Conservation (phyloP, 768 basidiomycete genomes). For the Rhodotorula diobovata region DNA sequence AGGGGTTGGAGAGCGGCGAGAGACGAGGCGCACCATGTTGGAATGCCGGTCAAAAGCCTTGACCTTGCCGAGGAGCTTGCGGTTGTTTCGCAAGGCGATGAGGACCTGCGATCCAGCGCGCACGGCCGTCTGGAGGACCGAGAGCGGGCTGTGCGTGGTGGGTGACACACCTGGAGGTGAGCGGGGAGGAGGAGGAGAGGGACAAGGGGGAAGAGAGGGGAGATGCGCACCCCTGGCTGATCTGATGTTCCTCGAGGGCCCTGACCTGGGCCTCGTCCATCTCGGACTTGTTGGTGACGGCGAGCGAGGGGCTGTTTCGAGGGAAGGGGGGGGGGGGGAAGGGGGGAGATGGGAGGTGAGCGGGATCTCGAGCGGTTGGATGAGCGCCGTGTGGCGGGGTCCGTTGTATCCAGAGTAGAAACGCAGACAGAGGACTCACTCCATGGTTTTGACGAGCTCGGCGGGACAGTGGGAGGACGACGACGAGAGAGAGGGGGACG, state of each 20-base stretch:
- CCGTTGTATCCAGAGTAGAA: too few relatives aligned
- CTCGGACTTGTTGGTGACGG: slow-evolving; percentile 66
- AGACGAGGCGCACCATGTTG: slow-evolving; percentile 71
- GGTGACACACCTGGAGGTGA: not conserved
- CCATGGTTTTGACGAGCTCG: not conserved
- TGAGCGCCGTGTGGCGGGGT: too few relatives aligned
- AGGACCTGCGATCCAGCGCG: slow-evolving; percentile 96
- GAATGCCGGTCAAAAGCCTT: slow-evolving; percentile 99
- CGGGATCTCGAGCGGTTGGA: not conserved
- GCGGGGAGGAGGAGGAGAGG: not conserved
- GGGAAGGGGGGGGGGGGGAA: not conserved
- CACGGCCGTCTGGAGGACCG: slow-evolving; percentile 93
- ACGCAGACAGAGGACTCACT: not conserved
- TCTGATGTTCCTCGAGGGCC: slow-evolving; percentile 95
- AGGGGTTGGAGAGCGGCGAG: not conserved
- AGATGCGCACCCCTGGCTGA: slow-evolving; percentile 64
- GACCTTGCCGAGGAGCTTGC: slow-evolving; percentile 63
- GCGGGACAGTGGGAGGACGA: not conserved
- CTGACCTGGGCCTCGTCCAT: slow-evolving; percentile 94
- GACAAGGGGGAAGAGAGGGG: slow-evolving; percentile 27
- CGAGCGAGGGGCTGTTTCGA: slow-evolving; percentile 13
- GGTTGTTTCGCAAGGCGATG: slow-evolving; percentile 95
- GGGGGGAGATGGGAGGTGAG: not conserved
- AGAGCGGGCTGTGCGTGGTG: slow-evolving; percentile 60
- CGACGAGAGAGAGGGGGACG: too few relatives aligned